Base-by-base conservation (phyloP, 1,139 yeast species). In the Geotrichum macrosporum region DNA sequence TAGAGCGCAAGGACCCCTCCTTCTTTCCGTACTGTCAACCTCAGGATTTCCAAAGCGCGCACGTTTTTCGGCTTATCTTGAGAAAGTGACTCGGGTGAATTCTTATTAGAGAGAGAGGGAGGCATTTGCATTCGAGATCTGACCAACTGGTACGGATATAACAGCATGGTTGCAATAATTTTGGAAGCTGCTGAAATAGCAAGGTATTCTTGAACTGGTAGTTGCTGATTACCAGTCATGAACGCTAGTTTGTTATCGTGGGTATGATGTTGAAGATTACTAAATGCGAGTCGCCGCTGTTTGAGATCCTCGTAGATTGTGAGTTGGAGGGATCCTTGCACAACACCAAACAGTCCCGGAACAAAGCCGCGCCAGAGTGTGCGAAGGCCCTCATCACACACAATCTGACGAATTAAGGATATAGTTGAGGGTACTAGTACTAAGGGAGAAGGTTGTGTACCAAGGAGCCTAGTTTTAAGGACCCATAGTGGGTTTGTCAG, bases 401-500 rank as follows among this genome's bases (percentile, higher is more conserved):
- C n/a, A 35, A 48, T 48, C 18, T 10, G n/a, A 5, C 13, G 12
- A 19, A 18, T 9, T 18, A 5, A n/a, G 12, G 42, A 5, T 10
- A 24, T 20, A 6, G 15, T 10, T 5, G 24, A 16, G 8, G 30
- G 35, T 2, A 10, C 19, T 2, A 19, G 20, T 16, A 5, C 29
- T 18, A 10, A 8, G 6, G 16, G 18, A n/a, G 48, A 6, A 9
- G 48, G n/a, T n/a, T n/a, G n/a, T n/a, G n/a, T 40, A 5, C 48
- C 48, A 16, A 46, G 38, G 24, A 35, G 26, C 27, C 97, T 72
- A 0, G 98, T 92, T 65, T 92, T 92, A 35, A 87, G 65, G 3
- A 87, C 94, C 96, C 96, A 87, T 4, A 92, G 75, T 0, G 98
- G 98, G 62, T 88, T 92, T 0, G 98, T 89, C 13, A 84, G 44